Percentiles rank a stretch among this genome's conserved stretches.
Evolutionary conservation across 139 green algal genomes (phyloP).

Genomic region (Pleodorina starrii): DNA sequence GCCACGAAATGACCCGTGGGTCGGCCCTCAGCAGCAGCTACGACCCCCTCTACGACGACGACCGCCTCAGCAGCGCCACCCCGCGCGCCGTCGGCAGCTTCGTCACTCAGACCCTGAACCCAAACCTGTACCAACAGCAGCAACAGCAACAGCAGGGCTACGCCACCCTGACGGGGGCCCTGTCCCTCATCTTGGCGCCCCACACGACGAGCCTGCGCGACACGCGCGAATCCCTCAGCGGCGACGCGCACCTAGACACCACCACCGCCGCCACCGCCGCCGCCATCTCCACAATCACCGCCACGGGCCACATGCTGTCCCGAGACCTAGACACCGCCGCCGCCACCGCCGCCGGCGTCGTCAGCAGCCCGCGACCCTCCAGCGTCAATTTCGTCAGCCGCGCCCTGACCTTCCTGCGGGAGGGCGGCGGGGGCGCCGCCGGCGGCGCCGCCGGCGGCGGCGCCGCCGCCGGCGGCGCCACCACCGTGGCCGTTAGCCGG

Average conservation of each 20-base stretch:
- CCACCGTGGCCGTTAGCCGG: background rate
- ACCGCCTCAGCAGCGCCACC: background rate
- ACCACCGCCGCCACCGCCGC: background rate
- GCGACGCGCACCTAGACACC: background rate
- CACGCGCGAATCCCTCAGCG: background rate
- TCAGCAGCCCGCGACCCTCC: background rate
- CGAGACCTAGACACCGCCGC: background rate
- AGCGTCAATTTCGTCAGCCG: background rate
- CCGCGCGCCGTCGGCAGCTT: background rate
- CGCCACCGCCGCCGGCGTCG: background rate
- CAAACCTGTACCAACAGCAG: background rate
- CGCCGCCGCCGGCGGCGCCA: background rate
- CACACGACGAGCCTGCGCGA: background rate
- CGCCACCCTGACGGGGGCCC: constrained; percentile 13
- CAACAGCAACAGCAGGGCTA: constrained; percentile 15
- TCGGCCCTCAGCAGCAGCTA: background rate
- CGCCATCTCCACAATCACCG: no score
- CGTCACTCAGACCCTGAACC: no score
- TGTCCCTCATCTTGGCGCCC: background rate
- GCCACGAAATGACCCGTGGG: background rate
- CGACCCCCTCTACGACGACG: background rate
- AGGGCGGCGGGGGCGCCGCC: background rate
- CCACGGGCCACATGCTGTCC: background rate
- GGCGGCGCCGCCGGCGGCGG: background rate
- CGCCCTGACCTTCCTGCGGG: background rate